These are phyloP conservation scores for Lathyrus tuberosus DNA, from an alignment of 306 rosid genomes.

Conservation along the genomic window DNA sequence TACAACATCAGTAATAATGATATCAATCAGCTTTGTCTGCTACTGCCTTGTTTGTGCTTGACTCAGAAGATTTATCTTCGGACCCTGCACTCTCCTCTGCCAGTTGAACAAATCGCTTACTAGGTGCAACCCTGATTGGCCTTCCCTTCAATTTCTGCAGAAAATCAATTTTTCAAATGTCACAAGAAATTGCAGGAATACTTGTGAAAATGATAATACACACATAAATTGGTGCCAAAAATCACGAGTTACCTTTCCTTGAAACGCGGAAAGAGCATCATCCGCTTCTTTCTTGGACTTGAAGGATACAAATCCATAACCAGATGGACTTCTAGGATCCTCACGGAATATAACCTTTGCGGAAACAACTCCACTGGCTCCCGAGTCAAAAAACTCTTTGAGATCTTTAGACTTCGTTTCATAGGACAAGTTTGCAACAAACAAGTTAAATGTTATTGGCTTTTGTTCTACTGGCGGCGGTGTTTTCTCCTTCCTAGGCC, in stretches of 20 bases:
- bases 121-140: conserved; percentile 65
- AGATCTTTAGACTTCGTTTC: conserved; percentile 81
- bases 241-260: conserved; percentile 71
- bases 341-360: conserved; percentile 66
- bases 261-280: conserved; percentile 66
- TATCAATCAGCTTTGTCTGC: conserved; percentile 46
- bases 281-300: conserved; percentile 80
- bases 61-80: conserved; percentile 51
- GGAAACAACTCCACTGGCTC: conserved; percentile 58
- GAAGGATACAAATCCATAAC: conserved; percentile 92
- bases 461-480: conserved; percentile 56
- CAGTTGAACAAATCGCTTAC: conserved; percentile 70
- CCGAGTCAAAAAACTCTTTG: conserved; percentile 68
- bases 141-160: conserved; percentile 81
- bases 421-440: conserved; percentile 75
- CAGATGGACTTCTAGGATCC: conserved; percentile 75
- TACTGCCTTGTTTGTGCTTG: conserved; percentile 45
- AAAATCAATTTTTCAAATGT: conserved; percentile 27
- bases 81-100: conserved; percentile 42
- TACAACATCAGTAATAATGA: conserved; percentile 36
- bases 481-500: conserved; percentile 54
- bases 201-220: background rate
- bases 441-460: conserved; percentile 73
- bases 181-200: background rate
- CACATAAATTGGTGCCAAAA: conserved; percentile 4